Evolutionary conservation across 192 early-diverging fungal species (phyloP), one percentile per base, ranked within the genome.

Genomic region (Pilobolus umbonatus): DNA sequence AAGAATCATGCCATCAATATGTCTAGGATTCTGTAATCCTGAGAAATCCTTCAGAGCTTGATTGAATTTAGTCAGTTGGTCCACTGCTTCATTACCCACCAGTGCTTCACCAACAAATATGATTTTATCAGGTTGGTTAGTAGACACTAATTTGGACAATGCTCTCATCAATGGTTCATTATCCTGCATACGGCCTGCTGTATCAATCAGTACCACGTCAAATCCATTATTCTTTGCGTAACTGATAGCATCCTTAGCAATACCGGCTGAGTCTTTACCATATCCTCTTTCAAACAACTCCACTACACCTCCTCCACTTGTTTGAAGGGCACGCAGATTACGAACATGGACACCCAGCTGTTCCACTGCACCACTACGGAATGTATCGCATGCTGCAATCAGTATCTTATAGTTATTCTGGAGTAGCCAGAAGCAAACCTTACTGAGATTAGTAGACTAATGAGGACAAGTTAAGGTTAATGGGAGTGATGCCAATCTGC

Each of bases 131-230:
- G 95, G 93, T 36, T 83, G 80, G 68, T 98, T 98, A 26, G 86
- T 80, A 21, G 89, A 81, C 10, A 96, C 93, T 24, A 98, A 76
- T 79, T 98, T 98, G 24, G 95, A 87, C 53, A 98, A 76, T 0
- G 95, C 91, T 14, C 95, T 83, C 95, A 98, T 98, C 63, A 98
- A 68, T 7, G 95, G 95, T 74, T 96, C 95, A 60, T 98, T 98
- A 64, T 98, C 95, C 69, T 98, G 95, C 95, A 98, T 98, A 35
- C 95, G 83, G 1, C 95, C 95, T 5, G 95, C 95, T 3, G 95
- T 98, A 64, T 98, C 95, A 30, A 98, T 88, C 22, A 98, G 74
- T 11, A 96, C 93, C 5, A 95, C 94, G 71, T 98, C 93, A 68
- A 87, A 94, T 1, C 71, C 73, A 40, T 89, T 79, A 38, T 64